Evolutionary conservation across 129 eudicot species (phyloP).

Genomic region (Tagetes erecta): DNA sequence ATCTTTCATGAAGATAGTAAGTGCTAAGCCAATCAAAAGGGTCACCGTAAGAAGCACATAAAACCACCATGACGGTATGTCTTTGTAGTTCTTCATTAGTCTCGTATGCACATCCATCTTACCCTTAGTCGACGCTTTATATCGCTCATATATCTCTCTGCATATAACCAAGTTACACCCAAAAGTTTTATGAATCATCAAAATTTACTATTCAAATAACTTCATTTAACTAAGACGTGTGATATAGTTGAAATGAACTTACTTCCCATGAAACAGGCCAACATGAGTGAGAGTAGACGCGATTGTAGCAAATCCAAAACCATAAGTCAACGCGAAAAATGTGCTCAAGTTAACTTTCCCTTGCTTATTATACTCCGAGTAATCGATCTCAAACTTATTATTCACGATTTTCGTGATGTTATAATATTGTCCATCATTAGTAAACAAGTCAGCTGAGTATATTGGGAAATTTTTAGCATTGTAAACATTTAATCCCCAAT

Average conservation of each 20-base stretch:
- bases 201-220: too few species aligned
- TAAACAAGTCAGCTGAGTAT: conserved; percentile 52
- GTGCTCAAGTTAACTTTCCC: conserved; percentile 60
- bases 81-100: conserved; percentile 67
- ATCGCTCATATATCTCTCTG: conserved; percentile 57
- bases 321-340: conserved; percentile 69
- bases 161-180: not conserved
- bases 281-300: conserved; percentile 76
- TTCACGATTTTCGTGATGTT: conserved; percentile 51
- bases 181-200: too few species aligned
- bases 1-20: conserved; percentile 58
- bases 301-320: conserved; percentile 75
- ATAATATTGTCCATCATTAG: conserved; percentile 49
- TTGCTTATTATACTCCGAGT: conserved; percentile 43
- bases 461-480: conserved; percentile 58
- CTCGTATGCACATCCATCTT: conserved; percentile 72
- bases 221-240: not conserved
- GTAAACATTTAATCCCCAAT: conserved; percentile 67
- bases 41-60: conserved; percentile 50
- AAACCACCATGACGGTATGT: conserved; percentile 81
- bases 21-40: conserved; percentile 46
- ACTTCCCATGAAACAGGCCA: conserved; percentile 76
- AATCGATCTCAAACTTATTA: conserved; percentile 50
- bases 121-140: conserved; percentile 49
- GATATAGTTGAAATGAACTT: not conserved